Evolutionary conservation across 768 basidiomycete genomes (phyloP).

Genomic region (Paxillus rubicundulus): DNA sequence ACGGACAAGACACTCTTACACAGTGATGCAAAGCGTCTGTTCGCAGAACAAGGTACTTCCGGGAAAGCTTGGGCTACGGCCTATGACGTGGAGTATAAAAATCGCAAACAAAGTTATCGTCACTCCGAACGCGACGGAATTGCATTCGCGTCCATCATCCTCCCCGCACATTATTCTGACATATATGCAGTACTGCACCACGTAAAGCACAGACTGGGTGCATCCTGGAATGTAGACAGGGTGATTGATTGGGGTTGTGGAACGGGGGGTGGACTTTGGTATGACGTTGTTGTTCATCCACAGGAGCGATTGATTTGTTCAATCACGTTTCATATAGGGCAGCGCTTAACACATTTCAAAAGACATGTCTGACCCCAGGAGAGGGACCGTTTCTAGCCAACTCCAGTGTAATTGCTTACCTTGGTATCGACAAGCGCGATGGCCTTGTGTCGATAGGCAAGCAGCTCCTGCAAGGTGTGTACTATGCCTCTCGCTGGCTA

Average conservation of each 20-base stretch:
- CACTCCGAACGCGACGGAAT: slow-evolving; percentile 72
- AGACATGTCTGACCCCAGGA: slow-evolving; percentile 19
- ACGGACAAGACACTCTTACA: slow-evolving; percentile 64
- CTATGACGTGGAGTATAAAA: slow-evolving; percentile 60
- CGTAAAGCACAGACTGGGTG: slow-evolving; percentile 59
- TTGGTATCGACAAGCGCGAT: slow-evolving; percentile 75
- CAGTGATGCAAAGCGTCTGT: slow-evolving; percentile 71
- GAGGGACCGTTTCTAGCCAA: slow-evolving; percentile 41
- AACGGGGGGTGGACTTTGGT: slow-evolving; percentile 85
- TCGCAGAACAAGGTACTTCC: slow-evolving; percentile 37
- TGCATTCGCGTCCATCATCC: slow-evolving; percentile 82
- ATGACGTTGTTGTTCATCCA: slow-evolving; percentile 16
- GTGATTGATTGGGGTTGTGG: slow-evolving; percentile 86
- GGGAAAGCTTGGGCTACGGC: slow-evolving; percentile 50
- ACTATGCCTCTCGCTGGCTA: slow-evolving; percentile 2
- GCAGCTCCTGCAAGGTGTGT: slow-evolving; percentile 56
- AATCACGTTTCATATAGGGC: slow-evolving; percentile 48
- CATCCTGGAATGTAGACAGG: slow-evolving; percentile 54
- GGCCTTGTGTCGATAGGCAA: slow-evolving; percentile 68
- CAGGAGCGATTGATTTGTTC: slow-evolving; percentile 4
- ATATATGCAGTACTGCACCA: slow-evolving; percentile 74
- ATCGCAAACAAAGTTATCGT: slow-evolving; percentile 51
- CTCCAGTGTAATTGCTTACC: slow-evolving; percentile 58
- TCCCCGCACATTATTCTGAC: slow-evolving; percentile 83
- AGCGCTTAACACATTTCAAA: slow-evolving; percentile 61